phyloP scores from a whole-genome alignment of 192 early-diverging fungal species.

The Coemansia sp. region DNA sequence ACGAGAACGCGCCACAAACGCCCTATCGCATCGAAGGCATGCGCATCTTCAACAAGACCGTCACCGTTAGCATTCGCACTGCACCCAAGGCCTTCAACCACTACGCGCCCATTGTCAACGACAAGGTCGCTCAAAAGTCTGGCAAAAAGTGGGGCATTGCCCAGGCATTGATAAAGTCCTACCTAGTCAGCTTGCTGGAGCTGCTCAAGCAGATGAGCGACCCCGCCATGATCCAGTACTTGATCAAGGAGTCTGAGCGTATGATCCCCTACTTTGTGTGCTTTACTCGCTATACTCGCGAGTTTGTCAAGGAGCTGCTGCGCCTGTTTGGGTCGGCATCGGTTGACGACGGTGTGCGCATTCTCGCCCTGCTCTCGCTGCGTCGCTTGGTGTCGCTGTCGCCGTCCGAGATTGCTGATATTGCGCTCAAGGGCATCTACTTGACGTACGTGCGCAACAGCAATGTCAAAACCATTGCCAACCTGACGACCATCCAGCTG shows the following conservation, averaged over 20 bases:
- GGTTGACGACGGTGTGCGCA: slow-evolving; percentile 70
- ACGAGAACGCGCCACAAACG: slow-evolving; percentile 54
- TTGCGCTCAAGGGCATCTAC: slow-evolving; percentile 79
- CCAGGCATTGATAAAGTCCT: slow-evolving; percentile 81
- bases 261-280: slow-evolving; percentile 75
- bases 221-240: slow-evolving; percentile 77
- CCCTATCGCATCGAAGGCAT: slow-evolving; percentile 73
- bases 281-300: slow-evolving; percentile 79
- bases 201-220: slow-evolving; percentile 85
- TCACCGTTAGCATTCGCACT: slow-evolving; percentile 73
- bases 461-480: slow-evolving; percentile 76
- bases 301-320: slow-evolving; percentile 68
- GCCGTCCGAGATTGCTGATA: slow-evolving; percentile 63
- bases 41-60: slow-evolving; percentile 76
- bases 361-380: slow-evolving; percentile 83
- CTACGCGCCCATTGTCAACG: slow-evolving; percentile 58
- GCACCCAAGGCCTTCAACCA: slow-evolving; percentile 70
- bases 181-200: slow-evolving; percentile 70
- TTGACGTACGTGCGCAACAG: slow-evolving; percentile 77
- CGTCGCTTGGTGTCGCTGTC: slow-evolving; percentile 66
- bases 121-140: slow-evolving; percentile 31
- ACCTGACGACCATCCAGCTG: slow-evolving; percentile 81
- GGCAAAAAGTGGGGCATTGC: slow-evolving; percentile 72
- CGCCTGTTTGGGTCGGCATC: slow-evolving; percentile 58
- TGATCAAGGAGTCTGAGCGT: slow-evolving; percentile 80